Base-by-base conservation (phyloP, 1,284 basidiomycete species). In the Fomes fomentarius region DNA sequence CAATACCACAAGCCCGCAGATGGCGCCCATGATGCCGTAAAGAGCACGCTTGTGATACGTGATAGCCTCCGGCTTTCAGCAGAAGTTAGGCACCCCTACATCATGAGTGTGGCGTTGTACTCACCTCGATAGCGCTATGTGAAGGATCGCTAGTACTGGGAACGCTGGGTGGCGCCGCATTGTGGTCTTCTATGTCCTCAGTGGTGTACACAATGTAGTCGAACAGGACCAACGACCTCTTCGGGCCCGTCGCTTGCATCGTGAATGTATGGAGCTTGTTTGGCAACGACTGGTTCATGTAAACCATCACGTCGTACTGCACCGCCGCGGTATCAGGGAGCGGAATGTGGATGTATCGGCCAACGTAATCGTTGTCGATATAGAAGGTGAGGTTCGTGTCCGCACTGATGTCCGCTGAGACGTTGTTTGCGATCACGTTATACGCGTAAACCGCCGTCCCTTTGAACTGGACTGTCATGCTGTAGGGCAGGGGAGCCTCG, bases 231-330 rank as follows among this genome's bases (percentile, higher is more conserved):
- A 63, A 34, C 14, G 59, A 60, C 4, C 7, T 34, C 44, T 26
- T 34, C 9, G 33, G 7, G 0, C 50, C 50, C 2, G 50, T 52
- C 2, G 50, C 40, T 3, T 24, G 11, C n/a, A 66, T 25, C 4
- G 12, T 39, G 25, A 66, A 49, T 5, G 56, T 58, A 38, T 66
- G 64, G 1, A 14, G 19, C 11, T 51, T 52, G 17, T 62, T 40
- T 2, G 54, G 35, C 15, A 65, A 46, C 6, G 46, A 31, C 3
- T 42, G 25, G 24, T 62, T 66, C 15, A 52, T 57, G 47, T 66
- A 75, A 4, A 75, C 72, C 8, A 59, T 55, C 8, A 71, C 65
- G 49, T 62, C 47, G 54, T 72, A 72, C 8, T 39, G 15, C 19
- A 58, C n/a, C 7, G 19, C 10, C 12, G 49, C 14, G n/a, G n/a